Conservation (phyloP, 2,329 filamentous ascomycete genomes). For the Dactylonectria macrodidyma region DNA sequence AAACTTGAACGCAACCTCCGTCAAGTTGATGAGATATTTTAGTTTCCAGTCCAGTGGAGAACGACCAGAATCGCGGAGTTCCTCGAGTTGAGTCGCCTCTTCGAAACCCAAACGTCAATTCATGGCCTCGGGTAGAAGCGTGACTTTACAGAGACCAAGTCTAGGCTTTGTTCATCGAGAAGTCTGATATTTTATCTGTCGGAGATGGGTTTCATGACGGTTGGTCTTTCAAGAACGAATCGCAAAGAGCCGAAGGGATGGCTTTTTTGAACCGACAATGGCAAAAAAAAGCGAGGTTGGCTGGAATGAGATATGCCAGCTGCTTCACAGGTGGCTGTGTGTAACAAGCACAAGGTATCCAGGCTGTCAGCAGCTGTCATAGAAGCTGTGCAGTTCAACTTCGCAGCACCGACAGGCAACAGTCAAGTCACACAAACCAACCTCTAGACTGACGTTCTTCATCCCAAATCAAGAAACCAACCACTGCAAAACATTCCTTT, state of each 20-base stretch:
- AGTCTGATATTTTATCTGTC: background rate
- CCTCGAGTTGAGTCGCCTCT: background rate
- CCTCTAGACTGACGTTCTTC: background rate
- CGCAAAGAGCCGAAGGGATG: background rate
- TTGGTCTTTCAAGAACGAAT: background rate
- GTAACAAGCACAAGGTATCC: background rate
- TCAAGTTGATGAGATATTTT: background rate
- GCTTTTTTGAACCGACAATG: background rate
- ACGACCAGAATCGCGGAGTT: background rate
- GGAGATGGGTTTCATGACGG: background rate
- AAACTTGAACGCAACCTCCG: slow-evolving; percentile 9
- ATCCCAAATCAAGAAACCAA: background rate
- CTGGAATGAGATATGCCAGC: background rate
- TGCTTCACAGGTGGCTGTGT: background rate
- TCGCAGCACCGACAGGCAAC: background rate
- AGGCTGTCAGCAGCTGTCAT: slow-evolving; percentile 1
- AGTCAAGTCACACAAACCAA: too few species aligned
- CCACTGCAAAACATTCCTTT: background rate
- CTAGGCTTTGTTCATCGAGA: background rate
- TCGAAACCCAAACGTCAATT: background rate
- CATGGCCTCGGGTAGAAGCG: background rate
- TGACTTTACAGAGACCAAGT: background rate
- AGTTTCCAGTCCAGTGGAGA: background rate
- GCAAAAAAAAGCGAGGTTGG: background rate
- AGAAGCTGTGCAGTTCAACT: background rate